Base-by-base conservation (phyloP, 495 filamentous ascomycete genomes). In the Hypoxylon lienhwacheense region DNA sequence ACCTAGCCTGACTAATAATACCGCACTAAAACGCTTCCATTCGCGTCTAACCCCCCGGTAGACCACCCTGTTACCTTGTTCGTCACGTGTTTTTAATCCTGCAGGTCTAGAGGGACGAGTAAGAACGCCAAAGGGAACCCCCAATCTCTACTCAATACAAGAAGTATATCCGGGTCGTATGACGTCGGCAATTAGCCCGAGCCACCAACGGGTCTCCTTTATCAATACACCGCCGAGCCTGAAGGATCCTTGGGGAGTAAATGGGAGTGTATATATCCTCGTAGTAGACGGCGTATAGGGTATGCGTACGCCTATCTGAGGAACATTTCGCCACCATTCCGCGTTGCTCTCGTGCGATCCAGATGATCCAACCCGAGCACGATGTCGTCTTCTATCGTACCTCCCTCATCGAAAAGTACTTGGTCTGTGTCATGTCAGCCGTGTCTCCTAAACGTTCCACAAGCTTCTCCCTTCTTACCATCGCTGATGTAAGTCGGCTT, bases 291-390 rank as follows among this genome's bases (percentile, higher is more conserved):
- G 31, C 31, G 1, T n/a, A 37, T 21, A n/a, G 25, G 12, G 25
- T 19, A 33, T 37, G 35, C 29, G 36, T 16, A 16, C 15, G 7
- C 58, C 67, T 79, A 82, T 66, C 70, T 77, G 42, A 82, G 70
- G 66, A 81, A 81, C 66, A 82, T 65, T 59, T 82, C 79, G n/a
- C 74, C 76, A 20, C 77, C 79, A 56, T 79, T 81, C 37, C 79
- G 66, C 39, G 74, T 54, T n/a, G 72, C 64, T 36, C 77, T 72
- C 15, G 77, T 66, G 31, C 78, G 90, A 73, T 95, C 92, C 44
- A 84, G 76, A 70, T 99, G 92, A 67, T 99, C 95, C 42, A 99
- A 75, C 16, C 90, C 93, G 31, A 99, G 83, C 43, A 81, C 71
- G 60, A 64, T 46, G 31, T 97, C 95, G 39, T 96, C 91, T 8